Conservation (phyloP, 2,329 filamentous ascomycete species). For the Drechslera avenae region DNA sequence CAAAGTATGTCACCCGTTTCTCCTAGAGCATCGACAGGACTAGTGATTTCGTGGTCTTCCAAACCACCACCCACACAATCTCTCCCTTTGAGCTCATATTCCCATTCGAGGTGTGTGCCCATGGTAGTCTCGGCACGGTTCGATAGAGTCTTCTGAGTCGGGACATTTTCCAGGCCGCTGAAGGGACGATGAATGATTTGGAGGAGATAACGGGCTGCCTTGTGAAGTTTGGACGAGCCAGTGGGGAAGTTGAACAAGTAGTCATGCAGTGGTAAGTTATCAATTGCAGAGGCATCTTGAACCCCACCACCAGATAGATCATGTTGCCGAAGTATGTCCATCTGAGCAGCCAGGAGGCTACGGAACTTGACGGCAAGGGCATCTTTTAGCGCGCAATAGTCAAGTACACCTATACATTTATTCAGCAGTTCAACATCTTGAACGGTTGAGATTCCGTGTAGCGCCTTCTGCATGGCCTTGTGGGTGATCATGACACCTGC, state of each 20-base stretch:
- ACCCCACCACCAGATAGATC: not conserved
- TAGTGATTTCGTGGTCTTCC: not conserved
- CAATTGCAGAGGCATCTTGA: not conserved
- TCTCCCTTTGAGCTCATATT: conserved; percentile 6
- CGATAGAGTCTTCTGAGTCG: conserved; percentile 2
- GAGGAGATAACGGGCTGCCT: conserved; percentile 18
- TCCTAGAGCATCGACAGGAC: not conserved
- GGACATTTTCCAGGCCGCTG: conserved; percentile 3
- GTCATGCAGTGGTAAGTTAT: conserved; percentile 2
- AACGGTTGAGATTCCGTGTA: conserved; percentile 4
- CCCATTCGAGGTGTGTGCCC: conserved; percentile 16
- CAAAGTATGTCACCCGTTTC: not conserved
- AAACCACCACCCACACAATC: not conserved
- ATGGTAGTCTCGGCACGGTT: conserved; percentile 7
- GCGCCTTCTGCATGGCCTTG: conserved; percentile 17
- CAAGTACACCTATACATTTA: conserved; percentile 11
- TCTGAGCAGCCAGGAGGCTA: conserved; percentile 8
- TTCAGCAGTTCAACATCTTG: conserved; percentile 11
- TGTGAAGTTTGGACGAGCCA: conserved; percentile 16
- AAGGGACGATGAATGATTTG: conserved; percentile 20
- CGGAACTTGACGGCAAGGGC: conserved; percentile 7
- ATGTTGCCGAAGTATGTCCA: conserved; percentile 3
- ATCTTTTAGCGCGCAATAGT: conserved; percentile 15
- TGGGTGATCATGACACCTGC: conserved; percentile 23
- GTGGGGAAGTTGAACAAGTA: conserved; percentile 14